Percentiles rank a stretch among this genome's conserved stretches.
phyloP scores from a whole-genome alignment of 805 yeast species.

The Soucietia sequanensis region DNA sequence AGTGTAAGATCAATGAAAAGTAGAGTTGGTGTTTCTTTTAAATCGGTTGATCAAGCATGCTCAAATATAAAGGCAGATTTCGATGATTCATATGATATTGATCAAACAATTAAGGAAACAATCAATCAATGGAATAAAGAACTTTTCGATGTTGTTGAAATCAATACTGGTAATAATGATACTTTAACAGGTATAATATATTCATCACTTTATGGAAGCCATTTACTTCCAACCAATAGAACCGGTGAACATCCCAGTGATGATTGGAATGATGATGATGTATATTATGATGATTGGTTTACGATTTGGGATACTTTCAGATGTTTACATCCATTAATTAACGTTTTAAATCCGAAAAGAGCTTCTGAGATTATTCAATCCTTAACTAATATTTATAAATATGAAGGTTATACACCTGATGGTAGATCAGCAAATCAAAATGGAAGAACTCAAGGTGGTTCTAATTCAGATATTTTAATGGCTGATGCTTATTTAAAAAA shows the following conservation, averaged over 20 bases:
- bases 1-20: slow-evolving; percentile 6
- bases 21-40: slow-evolving; percentile 28
- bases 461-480: slow-evolving; percentile 33
- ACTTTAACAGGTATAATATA: slow-evolving; percentile 15
- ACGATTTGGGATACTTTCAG: slow-evolving; percentile 41
- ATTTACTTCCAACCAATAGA: slow-evolving; percentile 28
- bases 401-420: slow-evolving; percentile 37
- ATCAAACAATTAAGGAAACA: slow-evolving; percentile 13
- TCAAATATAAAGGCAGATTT: slow-evolving; percentile 18
- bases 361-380: slow-evolving; percentile 27
- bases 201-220: slow-evolving; percentile 27
- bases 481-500: slow-evolving; percentile 35
- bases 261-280: slow-evolving; percentile 22
- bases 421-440: slow-evolving; percentile 35
- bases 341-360: slow-evolving; percentile 23
- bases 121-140: slow-evolving; percentile 18
- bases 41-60: slow-evolving; percentile 27
- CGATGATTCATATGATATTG: slow-evolving; percentile 10
- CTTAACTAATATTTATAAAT: slow-evolving; percentile 25
- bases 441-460: slow-evolving; percentile 38
- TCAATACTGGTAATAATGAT: slow-evolving; percentile 8
- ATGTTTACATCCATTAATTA: slow-evolving; percentile 28
- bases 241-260: slow-evolving; percentile 28
- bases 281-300: slow-evolving; percentile 35
- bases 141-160: slow-evolving; percentile 22